Conservation (phyloP, 768 basidiomycete species). For the Leucocoprinus sp. region DNA sequence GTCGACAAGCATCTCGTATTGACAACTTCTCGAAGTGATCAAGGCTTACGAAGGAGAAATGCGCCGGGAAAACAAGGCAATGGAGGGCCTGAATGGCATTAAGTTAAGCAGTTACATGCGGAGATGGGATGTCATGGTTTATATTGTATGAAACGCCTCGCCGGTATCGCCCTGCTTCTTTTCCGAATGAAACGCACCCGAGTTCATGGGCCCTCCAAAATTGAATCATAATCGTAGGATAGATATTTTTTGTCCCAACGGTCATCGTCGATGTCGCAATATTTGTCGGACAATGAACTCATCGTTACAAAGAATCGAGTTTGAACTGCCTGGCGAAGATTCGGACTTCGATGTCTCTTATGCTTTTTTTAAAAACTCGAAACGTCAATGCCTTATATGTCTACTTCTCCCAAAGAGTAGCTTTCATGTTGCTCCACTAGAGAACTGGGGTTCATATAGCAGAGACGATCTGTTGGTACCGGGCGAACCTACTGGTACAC, state of each 20-base stretch:
- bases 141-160: conserved; percentile 9
- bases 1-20: conserved; percentile 74
- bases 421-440: neutral
- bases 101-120: conserved; percentile 35
- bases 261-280: no score
- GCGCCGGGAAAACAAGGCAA: conserved; percentile 34
- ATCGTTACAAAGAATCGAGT: no score
- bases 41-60: conserved; percentile 43
- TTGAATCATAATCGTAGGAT: no score
- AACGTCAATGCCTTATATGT: neutral
- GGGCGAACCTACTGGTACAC: conserved; percentile 2
- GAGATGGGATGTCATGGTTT: neutral
- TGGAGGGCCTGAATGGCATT: conserved; percentile 41
- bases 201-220: neutral
- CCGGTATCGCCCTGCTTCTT: conserved; percentile 9
- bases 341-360: neutral
- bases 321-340: neutral
- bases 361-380: neutral
- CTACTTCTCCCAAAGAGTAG: neutral
- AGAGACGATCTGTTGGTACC: neutral
- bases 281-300: neutral
- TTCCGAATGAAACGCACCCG: neutral
- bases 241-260: no score
- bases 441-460: neutral
- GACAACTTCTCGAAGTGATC: conserved; percentile 48